Evolutionary conservation across 805 yeast species (phyloP).

Genomic region (Suhomyces pyralidae): DNA sequence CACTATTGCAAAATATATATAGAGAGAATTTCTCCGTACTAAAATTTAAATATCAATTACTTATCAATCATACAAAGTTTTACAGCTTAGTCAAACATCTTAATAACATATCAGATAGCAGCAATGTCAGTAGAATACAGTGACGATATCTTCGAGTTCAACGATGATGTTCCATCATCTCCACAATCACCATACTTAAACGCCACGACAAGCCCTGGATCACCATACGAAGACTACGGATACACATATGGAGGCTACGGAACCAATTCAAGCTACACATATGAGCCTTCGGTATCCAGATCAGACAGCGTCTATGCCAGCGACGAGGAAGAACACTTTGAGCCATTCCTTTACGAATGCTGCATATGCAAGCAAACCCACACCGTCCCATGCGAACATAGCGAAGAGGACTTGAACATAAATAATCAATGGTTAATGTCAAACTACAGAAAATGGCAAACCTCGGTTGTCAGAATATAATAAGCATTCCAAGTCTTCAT

Average conservation of each 20-base stretch:
- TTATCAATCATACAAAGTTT: background rate
- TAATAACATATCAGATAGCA: background rate
- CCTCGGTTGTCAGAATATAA: constrained; percentile 3
- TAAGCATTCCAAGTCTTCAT: background rate
- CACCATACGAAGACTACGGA: constrained; percentile 9
- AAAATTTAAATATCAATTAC: background rate
- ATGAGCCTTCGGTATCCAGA: background rate
- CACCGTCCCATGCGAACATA: constrained; percentile 10
- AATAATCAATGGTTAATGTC: constrained; percentile 13
- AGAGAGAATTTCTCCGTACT: background rate
- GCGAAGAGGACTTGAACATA: constrained; percentile 8
- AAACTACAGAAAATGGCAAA: constrained; percentile 16
- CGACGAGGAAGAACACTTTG: background rate
- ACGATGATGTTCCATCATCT: constrained; percentile 6
- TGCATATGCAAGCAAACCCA: constrained; percentile 13
- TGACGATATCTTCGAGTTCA: constrained; percentile 16
- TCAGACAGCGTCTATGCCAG: background rate
- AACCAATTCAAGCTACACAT: background rate
- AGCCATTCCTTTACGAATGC: constrained; percentile 13
- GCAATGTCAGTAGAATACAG: constrained; percentile 4
- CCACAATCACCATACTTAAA: constrained; percentile 4
- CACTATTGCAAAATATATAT: constrained; percentile 4
- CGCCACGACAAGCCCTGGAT: background rate
- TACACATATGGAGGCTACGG: constrained; percentile 5
- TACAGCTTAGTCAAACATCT: background rate